phyloP scores from a whole-genome alignment of 768 basidiomycete genomes.

The Phaffia australis region DNA sequence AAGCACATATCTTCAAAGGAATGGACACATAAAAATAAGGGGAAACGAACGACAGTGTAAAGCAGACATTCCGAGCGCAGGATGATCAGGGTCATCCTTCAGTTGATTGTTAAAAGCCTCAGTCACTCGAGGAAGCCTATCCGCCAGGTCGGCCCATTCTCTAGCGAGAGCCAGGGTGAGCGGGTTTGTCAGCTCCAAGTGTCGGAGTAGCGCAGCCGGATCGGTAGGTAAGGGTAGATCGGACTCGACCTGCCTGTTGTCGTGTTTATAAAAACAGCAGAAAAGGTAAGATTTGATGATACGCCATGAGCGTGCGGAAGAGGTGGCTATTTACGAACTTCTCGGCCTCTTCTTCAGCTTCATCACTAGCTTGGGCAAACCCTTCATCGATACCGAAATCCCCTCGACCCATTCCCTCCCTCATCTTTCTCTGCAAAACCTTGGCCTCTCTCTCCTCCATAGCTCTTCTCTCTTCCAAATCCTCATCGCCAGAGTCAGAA shows the following conservation, averaged over 20 bases:
- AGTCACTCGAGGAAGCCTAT: conserved; percentile 47
- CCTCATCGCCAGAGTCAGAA: conserved; percentile 44
- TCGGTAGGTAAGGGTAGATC: conserved; percentile 18
- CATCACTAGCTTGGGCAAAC: conserved; percentile 23
- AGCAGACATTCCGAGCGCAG: conserved; percentile 61
- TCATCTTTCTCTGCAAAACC: conserved; percentile 62
- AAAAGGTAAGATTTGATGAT: too few relatives aligned
- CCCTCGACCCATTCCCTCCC: conserved; percentile 58
- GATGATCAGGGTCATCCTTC: conserved; percentile 45
- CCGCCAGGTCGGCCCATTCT: conserved; percentile 67
- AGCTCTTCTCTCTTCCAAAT: conserved; percentile 79
- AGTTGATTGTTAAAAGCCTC: conserved; percentile 43
- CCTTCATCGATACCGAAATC: conserved; percentile 64
- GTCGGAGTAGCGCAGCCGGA: conserved; percentile 45
- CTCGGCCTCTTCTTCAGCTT: conserved; percentile 39
- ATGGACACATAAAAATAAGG: background rate
- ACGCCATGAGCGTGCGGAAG: background rate
- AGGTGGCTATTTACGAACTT: conserved; percentile 4
- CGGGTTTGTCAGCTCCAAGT: conserved; percentile 63
- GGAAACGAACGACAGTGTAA: conserved; percentile 70
- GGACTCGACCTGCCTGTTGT: conserved; percentile 7
- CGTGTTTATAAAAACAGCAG: background rate
- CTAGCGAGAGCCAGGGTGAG: conserved; percentile 68
- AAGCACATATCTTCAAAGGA: background rate
- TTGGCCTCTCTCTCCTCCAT: conserved; percentile 79